These are phyloP conservation scores for Collybia sordida DNA, from an alignment of 768 basidiomycete genomes.

Conservation along the genomic window DNA sequence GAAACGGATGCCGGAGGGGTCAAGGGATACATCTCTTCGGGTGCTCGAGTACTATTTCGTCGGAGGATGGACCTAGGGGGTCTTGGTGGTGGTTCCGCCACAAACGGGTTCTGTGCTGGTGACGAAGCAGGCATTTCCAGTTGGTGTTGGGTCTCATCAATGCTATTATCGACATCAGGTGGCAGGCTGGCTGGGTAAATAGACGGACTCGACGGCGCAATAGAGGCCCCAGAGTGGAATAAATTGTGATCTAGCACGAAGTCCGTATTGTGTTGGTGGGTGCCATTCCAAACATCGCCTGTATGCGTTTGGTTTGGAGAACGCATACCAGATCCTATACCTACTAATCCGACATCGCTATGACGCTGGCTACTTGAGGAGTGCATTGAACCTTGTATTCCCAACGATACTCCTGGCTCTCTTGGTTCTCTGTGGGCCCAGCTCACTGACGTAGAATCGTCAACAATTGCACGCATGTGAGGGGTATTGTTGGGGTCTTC, in stretches of 20 bases:
- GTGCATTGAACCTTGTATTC: constrained; percentile 1
- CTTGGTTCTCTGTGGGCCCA: not conserved
- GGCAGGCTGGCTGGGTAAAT: constrained; percentile 48
- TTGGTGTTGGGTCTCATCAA: constrained; percentile 17
- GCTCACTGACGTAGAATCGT: not conserved
- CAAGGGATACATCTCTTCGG: constrained; percentile 30
- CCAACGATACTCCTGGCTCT: constrained; percentile 1
- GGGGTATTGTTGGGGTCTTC: constrained; percentile 22
- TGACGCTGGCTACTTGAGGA: not conserved
- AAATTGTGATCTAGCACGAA: constrained; percentile 13
- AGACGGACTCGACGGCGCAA: constrained; percentile 47
- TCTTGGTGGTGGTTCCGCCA: constrained; percentile 16
- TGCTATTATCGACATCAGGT: constrained; percentile 29
- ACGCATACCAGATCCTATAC: not conserved
- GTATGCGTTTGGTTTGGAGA: constrained; percentile 5
- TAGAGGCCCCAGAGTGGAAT: constrained; percentile 23
- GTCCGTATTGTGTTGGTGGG: not conserved
- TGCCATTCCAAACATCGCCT: not conserved
- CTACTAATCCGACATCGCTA: not conserved
- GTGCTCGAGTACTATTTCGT: constrained; percentile 20
- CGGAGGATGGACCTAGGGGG: constrained; percentile 21
- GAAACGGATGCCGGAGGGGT: constrained; percentile 42
- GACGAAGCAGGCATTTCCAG: constrained; percentile 10
- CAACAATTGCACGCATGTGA: constrained; percentile 12
- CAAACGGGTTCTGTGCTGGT: constrained; percentile 2